phyloP scores from a whole-genome alignment of 2,329 filamentous ascomycete species.

The Botrytis hyacinthi region DNA sequence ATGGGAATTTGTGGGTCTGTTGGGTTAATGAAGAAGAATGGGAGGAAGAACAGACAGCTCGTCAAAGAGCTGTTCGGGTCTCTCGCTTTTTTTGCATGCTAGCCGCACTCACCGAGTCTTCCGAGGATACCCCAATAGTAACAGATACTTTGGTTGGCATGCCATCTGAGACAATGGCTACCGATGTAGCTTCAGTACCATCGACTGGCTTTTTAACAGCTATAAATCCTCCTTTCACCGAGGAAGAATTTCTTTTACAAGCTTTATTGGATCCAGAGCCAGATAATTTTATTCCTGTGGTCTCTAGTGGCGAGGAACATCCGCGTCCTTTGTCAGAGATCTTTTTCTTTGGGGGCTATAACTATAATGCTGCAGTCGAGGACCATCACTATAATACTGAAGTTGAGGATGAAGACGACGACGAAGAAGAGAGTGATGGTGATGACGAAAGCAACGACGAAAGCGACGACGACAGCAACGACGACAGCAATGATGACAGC shows the following conservation, averaged over 20 bases:
- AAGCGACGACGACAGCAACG: too few relatives aligned
- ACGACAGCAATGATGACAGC: too few relatives aligned
- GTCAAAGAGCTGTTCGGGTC: neutral
- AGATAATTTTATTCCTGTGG: neutral
- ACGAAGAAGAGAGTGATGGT: too few relatives aligned
- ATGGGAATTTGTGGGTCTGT: fast-evolving
- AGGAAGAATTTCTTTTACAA: neutral
- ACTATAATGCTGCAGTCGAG: neutral
- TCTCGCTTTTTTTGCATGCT: neutral
- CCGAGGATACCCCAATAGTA: neutral
- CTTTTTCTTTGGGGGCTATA: neutral
- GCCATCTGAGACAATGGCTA: neutral
- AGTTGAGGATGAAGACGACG: too few relatives aligned
- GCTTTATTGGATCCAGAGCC: neutral
- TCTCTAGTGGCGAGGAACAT: neutral
- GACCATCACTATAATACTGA: neutral
- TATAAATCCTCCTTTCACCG: neutral
- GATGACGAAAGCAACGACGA: too few relatives aligned
- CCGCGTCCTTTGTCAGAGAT: neutral
- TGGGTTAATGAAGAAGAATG: neutral
- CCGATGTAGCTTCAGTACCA: neutral
- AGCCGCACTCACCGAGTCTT: neutral
- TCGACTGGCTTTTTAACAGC: neutral
- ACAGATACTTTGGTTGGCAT: neutral
- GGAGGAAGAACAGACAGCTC: neutral